Evolutionary conservation across 331 rosid species (phyloP), one percentile per base, ranked within the genome.

Genomic region (Rhamnella rubrinervis): DNA sequence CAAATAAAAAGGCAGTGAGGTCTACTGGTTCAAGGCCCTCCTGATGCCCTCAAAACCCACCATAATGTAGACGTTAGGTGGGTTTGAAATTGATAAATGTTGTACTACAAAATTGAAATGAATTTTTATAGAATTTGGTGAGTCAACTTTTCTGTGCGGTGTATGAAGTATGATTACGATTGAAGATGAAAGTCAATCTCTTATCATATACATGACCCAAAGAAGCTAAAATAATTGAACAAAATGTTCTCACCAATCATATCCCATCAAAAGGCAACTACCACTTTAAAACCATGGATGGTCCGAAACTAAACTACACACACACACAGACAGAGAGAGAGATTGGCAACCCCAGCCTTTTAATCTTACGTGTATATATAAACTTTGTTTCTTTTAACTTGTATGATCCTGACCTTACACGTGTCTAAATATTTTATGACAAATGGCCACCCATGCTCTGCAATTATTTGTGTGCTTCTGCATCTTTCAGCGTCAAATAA

Each of bases 161-260:
- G 61, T 50, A 58, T 10, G 73, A 59, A 68, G 1, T 44, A 25
- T 70, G 46, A 58, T 21, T 17, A 59, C 28, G 56, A 41, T 46
- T 71, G 46, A 66, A 78, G 55, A 58, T 23, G 14, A 61, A 81
- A 62, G 72, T 69, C 80, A 70, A 78, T 65, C 51, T 59, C 66
- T 72, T 49, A 75, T 68, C 69, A 55, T 17, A 59, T 55, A 55
- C 13, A 59, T 40, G 74, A 74, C 75, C 58, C 70, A 80, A 73
- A 77, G 78, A 68, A 70, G 49, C 61, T 64, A 61, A 65, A 59
- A 66, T 75, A 64, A 75, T 68, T 75, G 78, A 61, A 59, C 62
- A 68, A 75, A 40, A 73, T 61, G 84, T 75, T 77, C 84, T 75
- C 85, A 61, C 77, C 82, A 75, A 87, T 81, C 76, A 78, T 74